These are phyloP conservation scores for Rhypophila decipiens DNA, from an alignment of 495 filamentous ascomycete species.

Conservation along the genomic window DNA sequence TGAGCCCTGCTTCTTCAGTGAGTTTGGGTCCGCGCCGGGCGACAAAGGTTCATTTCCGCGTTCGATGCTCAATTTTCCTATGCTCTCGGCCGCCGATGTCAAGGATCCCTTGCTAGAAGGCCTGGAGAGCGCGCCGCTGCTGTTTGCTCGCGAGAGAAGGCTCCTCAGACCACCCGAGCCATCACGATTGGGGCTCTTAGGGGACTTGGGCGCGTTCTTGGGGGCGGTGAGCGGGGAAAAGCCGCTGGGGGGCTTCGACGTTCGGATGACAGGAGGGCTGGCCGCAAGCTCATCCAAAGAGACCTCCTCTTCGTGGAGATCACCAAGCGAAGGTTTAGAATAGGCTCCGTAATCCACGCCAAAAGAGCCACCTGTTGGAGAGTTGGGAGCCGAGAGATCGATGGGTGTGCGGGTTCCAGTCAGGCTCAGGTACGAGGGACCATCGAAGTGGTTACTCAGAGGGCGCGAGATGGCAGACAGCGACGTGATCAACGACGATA, in stretches of 20 bases:
- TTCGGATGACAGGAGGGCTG: constrained; percentile 75
- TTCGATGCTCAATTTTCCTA: constrained; percentile 54
- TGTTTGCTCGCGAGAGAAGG: constrained; percentile 36
- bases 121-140: constrained; percentile 35
- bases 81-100: constrained; percentile 49
- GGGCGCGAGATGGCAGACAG: constrained; percentile 80
- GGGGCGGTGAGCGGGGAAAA: constrained; percentile 61
- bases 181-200: constrained; percentile 33
- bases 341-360: constrained; percentile 66
- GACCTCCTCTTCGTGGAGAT: constrained; percentile 57
- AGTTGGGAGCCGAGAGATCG: constrained; percentile 42
- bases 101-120: constrained; percentile 47
- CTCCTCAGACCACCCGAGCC: constrained; percentile 38
- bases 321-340: constrained; percentile 33
- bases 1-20: constrained; percentile 39
- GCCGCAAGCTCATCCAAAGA: constrained; percentile 58
- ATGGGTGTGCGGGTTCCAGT: constrained; percentile 30
- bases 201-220: constrained; percentile 56
- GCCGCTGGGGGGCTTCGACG: constrained; percentile 73
- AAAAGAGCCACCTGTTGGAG: constrained; percentile 51
- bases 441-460: constrained; percentile 65
- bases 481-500: constrained; percentile 87
- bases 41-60: constrained; percentile 34
- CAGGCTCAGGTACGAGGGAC: constrained; percentile 20
- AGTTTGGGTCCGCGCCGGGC: constrained; percentile 25